Conservation (phyloP, 2,329 filamentous ascomycete species). For the Calonectria pseudoturangicola region DNA sequence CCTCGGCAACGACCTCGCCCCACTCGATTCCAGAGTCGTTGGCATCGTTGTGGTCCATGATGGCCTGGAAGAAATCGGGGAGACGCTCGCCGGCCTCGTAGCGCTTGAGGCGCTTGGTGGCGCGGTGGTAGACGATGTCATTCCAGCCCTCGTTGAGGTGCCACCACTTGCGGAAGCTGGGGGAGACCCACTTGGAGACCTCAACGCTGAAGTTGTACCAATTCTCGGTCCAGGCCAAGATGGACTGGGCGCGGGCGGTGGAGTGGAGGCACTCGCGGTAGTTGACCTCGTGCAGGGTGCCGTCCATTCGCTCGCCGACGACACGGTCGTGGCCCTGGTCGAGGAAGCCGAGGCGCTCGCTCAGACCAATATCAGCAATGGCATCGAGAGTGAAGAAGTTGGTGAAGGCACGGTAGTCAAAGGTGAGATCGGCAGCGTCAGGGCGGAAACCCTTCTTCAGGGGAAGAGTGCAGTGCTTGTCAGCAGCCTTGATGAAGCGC, state of each 20-base stretch:
- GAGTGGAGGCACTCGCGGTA: conserved; percentile 71
- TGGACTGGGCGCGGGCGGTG: conserved; percentile 69
- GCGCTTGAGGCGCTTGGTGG: conserved; percentile 55
- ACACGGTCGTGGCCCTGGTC: conserved; percentile 68
- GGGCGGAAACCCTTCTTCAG: conserved; percentile 56
- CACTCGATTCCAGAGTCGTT: conserved; percentile 66
- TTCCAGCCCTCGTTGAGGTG: conserved; percentile 63
- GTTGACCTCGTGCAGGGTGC: conserved; percentile 65
- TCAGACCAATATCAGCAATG: conserved; percentile 73
- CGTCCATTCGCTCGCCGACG: conserved; percentile 65
- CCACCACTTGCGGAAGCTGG: conserved; percentile 57
- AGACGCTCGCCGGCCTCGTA: conserved; percentile 69
- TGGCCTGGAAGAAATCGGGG: conserved; percentile 74
- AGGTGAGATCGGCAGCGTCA: conserved; percentile 62
- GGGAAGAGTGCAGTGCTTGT: conserved; percentile 63
- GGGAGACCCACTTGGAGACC: conserved; percentile 67
- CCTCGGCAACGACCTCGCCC: conserved; percentile 75
- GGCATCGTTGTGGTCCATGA: conserved; percentile 70
- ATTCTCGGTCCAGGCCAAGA: conserved; percentile 69
- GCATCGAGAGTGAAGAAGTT: conserved; percentile 76
- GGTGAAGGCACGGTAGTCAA: conserved; percentile 70
- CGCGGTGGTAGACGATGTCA: conserved; percentile 62
- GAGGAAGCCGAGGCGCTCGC: conserved; percentile 70
- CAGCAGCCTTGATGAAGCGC: conserved; percentile 65
- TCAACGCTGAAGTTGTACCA: conserved; percentile 70